Base-by-base conservation (phyloP, 495 filamentous ascomycete genomes). In the Trichocladium uniseriatum region DNA sequence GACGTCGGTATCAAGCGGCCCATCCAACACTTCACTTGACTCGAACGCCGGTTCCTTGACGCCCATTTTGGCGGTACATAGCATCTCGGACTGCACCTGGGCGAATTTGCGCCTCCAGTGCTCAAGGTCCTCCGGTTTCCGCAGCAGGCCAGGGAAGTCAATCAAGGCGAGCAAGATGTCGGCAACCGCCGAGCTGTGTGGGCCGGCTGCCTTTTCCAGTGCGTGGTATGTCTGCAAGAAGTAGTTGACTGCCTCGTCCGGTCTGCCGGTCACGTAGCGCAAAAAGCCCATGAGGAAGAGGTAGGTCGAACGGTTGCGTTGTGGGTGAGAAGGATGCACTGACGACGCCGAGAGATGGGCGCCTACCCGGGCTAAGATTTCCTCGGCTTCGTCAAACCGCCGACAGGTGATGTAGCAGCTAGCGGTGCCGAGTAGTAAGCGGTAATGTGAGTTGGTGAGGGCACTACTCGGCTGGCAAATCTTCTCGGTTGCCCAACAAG, bases 351-450 rank as follows among this genome's bases (percentile, higher is more conserved):
- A 16, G 19, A 49, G 19, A 18, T 49, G 38, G 2, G 38, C 45
- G 8, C 43, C 34, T 0, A 59, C 24, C n/a, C 20, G 14, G 13
- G 14, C 28, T 15, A 55, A 28, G 13, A 52, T 20, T 32, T 39
- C 13, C 35, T 32, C 52, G 3, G 56, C 56, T 3, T 39, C 29
- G 24, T 36, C 45, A 32, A 42, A 50, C 6, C 54, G 37, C 2
- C 41, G 31, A 27, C 38, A 38, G 24, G 42, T 40, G 21, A 55
- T 50, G 31, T 51, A 48, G 3, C 44, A 31, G 6, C 24, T 48
- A 0, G 49, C 35, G 0, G 54, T 48, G 21, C 54, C 51, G 20
- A 59, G 39, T 3, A 59, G 48, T 21, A 57, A 31, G 34, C 54
- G 45, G 29, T 42, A 52, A 21, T 57, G 45, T 5, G 51, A 36